Evolutionary conservation across 768 basidiomycete species (phyloP).

Genomic region (Vishniacozyma victoriae): DNA sequence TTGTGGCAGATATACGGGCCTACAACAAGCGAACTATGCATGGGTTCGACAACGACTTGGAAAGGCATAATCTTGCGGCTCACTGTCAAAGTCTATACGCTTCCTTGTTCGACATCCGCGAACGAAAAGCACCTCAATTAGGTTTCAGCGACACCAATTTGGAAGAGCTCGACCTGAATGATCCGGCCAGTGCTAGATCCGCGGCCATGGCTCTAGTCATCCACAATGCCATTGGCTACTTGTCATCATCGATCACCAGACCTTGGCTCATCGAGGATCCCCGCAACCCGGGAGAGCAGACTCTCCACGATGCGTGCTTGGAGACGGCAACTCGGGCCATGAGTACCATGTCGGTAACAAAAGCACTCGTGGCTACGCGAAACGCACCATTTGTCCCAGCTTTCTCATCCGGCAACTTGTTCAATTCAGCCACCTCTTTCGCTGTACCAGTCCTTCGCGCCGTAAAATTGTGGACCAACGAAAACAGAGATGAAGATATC

Average conservation of each 20-base stretch:
- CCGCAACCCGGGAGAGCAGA: not conserved
- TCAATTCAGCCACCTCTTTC: conserved; percentile 19
- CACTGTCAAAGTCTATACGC: conserved; percentile 1
- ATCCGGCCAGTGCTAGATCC: not conserved
- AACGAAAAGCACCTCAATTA: not conserved
- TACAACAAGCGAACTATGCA: no score
- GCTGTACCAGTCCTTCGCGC: conserved; percentile 18
- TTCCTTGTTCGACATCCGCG: conserved; percentile 6
- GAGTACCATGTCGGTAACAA: conserved; percentile 5
- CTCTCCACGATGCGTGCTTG: conserved; percentile 11
- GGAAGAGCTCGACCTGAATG: conserved; percentile 1
- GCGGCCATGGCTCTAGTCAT: conserved; percentile 3
- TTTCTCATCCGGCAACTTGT: conserved; percentile 8
- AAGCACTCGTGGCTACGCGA: conserved; percentile 3
- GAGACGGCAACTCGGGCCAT: conserved; percentile 9
- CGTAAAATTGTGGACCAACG: not conserved
- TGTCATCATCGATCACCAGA: conserved; percentile 3
- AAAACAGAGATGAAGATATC: conserved; percentile 2
- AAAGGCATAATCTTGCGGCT: not conserved
- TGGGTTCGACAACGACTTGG: not conserved
- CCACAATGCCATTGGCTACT: conserved; percentile 7
- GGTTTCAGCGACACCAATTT: not conserved
- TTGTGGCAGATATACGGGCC: conserved; percentile 1
- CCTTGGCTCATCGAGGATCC: conserved; percentile 8
- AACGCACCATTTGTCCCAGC: conserved; percentile 9